A percentile compares a stretch with the other conserved stretches of the same genome.
These are phyloP conservation scores for Aureobasidium sp. DNA, from an alignment of 2,329 filamentous ascomycete species.

Conservation along the genomic window DNA sequence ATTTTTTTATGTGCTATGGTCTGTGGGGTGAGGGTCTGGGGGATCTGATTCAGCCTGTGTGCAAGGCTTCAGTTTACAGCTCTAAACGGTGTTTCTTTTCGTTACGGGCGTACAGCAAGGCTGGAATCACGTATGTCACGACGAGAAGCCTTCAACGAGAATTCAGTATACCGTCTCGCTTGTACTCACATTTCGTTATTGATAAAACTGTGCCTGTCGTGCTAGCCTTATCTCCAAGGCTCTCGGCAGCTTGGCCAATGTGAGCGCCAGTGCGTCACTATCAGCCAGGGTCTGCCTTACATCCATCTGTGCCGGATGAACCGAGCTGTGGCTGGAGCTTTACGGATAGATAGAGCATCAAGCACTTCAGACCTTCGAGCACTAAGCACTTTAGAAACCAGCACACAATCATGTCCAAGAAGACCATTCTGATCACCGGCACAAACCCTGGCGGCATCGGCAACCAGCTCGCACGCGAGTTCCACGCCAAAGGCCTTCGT, in stretches of 20 bases:
- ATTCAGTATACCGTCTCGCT: not conserved
- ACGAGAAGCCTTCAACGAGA: not conserved
- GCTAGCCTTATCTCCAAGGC: not conserved
- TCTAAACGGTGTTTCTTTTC: too few species aligned
- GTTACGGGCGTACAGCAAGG: not conserved
- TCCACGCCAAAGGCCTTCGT: conserved; percentile 35
- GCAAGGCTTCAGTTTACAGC: not conserved
- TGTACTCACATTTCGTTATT: not conserved
- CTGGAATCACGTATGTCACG: not conserved
- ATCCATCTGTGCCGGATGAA: too few species aligned
- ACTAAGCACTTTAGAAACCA: too few species aligned
- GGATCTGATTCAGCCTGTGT: not conserved
- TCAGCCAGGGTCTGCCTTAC: not conserved
- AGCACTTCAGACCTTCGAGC: not conserved
- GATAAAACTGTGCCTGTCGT: not conserved
- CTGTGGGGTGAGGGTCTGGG: too few species aligned
- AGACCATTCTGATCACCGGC: not conserved
- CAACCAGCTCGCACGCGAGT: conserved; percentile 49
- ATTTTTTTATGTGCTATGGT: not conserved
- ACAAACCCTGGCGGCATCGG: conserved; percentile 46
- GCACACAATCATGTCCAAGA: too few species aligned
- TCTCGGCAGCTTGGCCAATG: not conserved
- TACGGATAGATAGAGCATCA: not conserved
- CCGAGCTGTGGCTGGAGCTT: too few species aligned
- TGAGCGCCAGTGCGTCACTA: not conserved